Evolutionary conservation across 2,329 filamentous ascomycete species (phyloP).

Genomic region (Colletotrichum trifolii): DNA sequence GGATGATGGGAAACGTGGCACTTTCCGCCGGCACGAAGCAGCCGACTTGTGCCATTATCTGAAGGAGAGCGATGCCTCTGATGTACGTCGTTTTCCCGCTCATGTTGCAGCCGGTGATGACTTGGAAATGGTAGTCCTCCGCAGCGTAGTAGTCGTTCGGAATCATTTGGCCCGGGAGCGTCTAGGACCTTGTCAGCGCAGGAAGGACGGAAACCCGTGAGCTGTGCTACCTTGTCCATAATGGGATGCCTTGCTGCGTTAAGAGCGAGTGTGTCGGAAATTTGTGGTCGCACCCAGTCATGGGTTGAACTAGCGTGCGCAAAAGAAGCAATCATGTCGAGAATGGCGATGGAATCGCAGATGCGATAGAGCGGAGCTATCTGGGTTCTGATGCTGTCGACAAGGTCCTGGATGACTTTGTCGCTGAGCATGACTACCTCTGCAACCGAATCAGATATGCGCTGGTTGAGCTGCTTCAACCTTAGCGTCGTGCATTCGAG

Average conservation of each 20-base stretch:
- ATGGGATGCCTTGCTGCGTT: constrained; percentile 83
- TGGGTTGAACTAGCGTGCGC: constrained; percentile 75
- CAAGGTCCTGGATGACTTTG: constrained; percentile 76
- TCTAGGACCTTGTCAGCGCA: neutral
- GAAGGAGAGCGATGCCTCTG: constrained; percentile 82
- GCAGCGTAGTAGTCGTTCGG: constrained; percentile 93
- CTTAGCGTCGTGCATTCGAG: constrained; percentile 90
- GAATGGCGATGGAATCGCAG: constrained; percentile 85
- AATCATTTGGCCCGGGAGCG: constrained; percentile 69
- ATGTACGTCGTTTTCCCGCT: constrained; percentile 98
- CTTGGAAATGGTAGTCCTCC: constrained; percentile 84
- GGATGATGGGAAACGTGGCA: constrained; percentile 82
- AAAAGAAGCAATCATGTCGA: constrained; percentile 88
- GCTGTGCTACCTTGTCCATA: constrained; percentile 68
- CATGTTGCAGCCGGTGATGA: constrained; percentile 98
- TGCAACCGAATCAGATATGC: constrained; percentile 82
- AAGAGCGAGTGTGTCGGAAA: constrained; percentile 76
- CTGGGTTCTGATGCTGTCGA: constrained; percentile 76
- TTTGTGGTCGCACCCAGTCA: constrained; percentile 72
- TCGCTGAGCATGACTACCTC: constrained; percentile 89
- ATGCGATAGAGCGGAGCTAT: constrained; percentile 82
- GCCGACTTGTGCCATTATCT: constrained; percentile 94
- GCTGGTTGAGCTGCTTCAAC: constrained; percentile 82
- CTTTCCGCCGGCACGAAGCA: constrained; percentile 89
- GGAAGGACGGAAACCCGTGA: too few species aligned